These are phyloP conservation scores for Nymphaea colorata DNA, from an alignment of 164 flowering plant species.

Conservation along the genomic window DNA sequence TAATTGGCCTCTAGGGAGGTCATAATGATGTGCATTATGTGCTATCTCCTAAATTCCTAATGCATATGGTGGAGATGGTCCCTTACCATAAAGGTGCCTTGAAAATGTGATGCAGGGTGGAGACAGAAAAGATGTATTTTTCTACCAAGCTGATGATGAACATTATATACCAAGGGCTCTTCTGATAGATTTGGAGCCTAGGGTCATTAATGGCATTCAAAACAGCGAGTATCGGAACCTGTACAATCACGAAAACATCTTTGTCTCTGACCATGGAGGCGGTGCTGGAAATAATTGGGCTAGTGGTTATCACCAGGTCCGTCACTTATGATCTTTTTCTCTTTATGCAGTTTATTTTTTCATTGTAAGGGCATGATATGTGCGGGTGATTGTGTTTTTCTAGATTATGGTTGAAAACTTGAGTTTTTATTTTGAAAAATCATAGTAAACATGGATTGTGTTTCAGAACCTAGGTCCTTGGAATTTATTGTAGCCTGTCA, in stretches of 20 bases:
- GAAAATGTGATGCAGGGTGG: conserved; percentile 62
- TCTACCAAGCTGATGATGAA: conserved; percentile 99
- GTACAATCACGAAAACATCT: conserved; percentile 92
- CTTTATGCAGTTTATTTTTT: not conserved
- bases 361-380: not conserved
- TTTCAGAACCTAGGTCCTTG: too few species aligned
- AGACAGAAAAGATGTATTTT: conserved; percentile 96
- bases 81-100: not conserved
- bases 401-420: not conserved
- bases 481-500: too few species aligned
- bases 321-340: not conserved
- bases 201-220: conserved; percentile 95
- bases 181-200: conserved; percentile 90
- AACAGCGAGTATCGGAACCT: conserved; percentile 91
- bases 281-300: conserved; percentile 99
- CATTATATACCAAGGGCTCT: conserved; percentile 96
- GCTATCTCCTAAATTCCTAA: not conserved
- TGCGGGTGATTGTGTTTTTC: not conserved
- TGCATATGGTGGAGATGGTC: not conserved
- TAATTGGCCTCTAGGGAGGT: not conserved
- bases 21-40: not conserved
- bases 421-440: not conserved
- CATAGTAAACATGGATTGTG: too few species aligned
- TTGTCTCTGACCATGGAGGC: conserved; percentile 89
- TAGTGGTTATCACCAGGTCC: conserved; percentile 79